A percentile compares a stretch with the other conserved stretches of the same genome.
phyloP scores from a whole-genome alignment of 2,329 filamentous ascomycete genomes.

The Diaporthe caulivora region DNA sequence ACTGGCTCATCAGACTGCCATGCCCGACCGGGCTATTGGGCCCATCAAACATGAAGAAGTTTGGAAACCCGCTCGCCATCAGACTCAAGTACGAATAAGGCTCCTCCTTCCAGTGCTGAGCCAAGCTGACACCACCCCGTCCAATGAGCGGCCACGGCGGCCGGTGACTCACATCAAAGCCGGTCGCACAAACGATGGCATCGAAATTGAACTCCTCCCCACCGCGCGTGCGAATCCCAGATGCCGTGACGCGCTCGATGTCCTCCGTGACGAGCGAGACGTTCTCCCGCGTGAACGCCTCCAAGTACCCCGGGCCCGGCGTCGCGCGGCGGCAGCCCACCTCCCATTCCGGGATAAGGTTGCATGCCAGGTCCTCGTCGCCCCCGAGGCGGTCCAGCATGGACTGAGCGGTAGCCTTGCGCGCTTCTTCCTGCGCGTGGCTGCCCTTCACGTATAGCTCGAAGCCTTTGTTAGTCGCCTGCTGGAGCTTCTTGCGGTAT shows the following conservation, averaged over 20 bases:
- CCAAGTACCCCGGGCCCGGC: conserved; percentile 73
- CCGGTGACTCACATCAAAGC: conserved; percentile 68
- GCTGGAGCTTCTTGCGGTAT: conserved; percentile 42
- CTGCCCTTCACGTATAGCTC: conserved; percentile 38
- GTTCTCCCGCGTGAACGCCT: conserved; percentile 59
- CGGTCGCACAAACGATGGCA: conserved; percentile 74
- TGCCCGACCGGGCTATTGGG: conserved; percentile 30
- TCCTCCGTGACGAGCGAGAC: conserved; percentile 20
- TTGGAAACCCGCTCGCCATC: conserved; percentile 73
- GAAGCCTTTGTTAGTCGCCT: conserved; percentile 39
- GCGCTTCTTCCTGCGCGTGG: conserved; percentile 36
- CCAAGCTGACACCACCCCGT: conserved; percentile 61
- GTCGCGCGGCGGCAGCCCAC: conserved; percentile 73
- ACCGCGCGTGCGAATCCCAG: conserved; percentile 67
- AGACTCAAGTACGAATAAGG: conserved; percentile 76
- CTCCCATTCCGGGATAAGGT: conserved; percentile 69
- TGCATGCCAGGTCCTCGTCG: conserved; percentile 34
- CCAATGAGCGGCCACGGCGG: conserved; percentile 71
- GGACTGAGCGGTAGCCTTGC: conserved; percentile 8
- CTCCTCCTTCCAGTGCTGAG: conserved; percentile 66
- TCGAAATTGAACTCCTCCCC: conserved; percentile 67
- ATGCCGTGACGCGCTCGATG: conserved; percentile 62
- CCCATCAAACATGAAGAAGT: conserved; percentile 58
- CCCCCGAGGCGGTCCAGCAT: conserved; percentile 41
- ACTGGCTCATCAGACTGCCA: conserved; percentile 12